Evolutionary conservation across 2,329 filamentous ascomycete species (phyloP).

Genomic region (Aspergillus sp.): DNA sequence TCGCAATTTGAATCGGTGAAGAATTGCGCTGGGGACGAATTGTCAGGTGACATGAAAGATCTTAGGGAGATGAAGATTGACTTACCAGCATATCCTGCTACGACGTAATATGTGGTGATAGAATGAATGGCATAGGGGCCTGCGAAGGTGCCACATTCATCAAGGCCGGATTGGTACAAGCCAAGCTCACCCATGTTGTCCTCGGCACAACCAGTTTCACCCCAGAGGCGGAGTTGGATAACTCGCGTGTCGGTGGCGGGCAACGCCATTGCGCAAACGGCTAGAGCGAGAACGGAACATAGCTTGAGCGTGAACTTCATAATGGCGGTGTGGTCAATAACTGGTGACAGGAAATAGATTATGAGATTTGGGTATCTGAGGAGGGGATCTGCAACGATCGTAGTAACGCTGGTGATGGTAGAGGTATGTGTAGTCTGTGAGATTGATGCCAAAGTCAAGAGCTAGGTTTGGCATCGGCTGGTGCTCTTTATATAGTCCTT

Average conservation of each 20-base stretch:
- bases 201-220: slow-evolving; percentile 17
- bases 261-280: slow-evolving; percentile 12
- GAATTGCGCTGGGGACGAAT: background rate
- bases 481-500: background rate
- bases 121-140: slow-evolving; percentile 12
- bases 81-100: background rate
- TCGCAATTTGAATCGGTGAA: background rate
- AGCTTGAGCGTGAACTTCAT: slow-evolving; percentile 10
- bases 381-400: background rate
- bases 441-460: too few species aligned
- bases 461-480: background rate
- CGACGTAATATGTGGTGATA: slow-evolving; percentile 17
- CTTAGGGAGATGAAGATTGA: background rate
- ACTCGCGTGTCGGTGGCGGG: slow-evolving; percentile 16
- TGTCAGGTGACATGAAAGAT: too few species aligned
- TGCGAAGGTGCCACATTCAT: slow-evolving; percentile 16
- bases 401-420: background rate
- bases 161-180: slow-evolving; percentile 18
- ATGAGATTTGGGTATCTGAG: too few species aligned
- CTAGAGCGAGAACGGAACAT: slow-evolving; percentile 11
- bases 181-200: slow-evolving; percentile 22
- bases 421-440: background rate
- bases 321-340: background rate
- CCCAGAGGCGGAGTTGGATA: slow-evolving; percentile 21
- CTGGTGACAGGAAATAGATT: background rate